Conservation (phyloP, 2,329 filamentous ascomycete genomes). For the Alternaria alternata region DNA sequence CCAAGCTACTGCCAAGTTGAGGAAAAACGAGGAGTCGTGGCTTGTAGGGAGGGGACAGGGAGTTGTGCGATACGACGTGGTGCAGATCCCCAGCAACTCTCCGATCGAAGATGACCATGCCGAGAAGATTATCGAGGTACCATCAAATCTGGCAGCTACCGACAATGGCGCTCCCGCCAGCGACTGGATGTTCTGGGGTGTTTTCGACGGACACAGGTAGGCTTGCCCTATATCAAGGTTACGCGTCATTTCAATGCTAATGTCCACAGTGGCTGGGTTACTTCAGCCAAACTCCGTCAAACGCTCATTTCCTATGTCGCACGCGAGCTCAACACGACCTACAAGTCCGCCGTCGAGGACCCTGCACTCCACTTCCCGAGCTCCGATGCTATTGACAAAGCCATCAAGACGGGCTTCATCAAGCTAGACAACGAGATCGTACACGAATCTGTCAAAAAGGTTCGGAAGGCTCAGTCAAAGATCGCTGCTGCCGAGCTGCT, state of each 20-base stretch:
- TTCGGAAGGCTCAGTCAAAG: slow-evolving; percentile 87
- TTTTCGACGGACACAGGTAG: slow-evolving; percentile 96
- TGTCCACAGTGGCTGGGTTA: slow-evolving; percentile 84
- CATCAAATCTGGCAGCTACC: slow-evolving; percentile 65
- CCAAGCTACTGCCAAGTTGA: slow-evolving; percentile 87
- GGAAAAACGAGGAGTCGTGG: slow-evolving; percentile 91
- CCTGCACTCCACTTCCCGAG: slow-evolving; percentile 69
- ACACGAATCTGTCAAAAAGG: slow-evolving; percentile 89
- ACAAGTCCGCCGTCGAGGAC: slow-evolving; percentile 74
- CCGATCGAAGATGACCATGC: slow-evolving; percentile 98
- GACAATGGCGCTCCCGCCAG: slow-evolving; percentile 66
- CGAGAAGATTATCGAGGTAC: slow-evolving; percentile 95
- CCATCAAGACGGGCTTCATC: slow-evolving; percentile 91
- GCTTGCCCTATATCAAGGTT: slow-evolving; percentile 40
- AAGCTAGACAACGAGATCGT: slow-evolving; percentile 94
- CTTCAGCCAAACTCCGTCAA: slow-evolving; percentile 93
- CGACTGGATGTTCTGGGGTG: slow-evolving; percentile 99
- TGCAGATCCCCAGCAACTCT: slow-evolving; percentile 93
- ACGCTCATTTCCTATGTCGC: slow-evolving; percentile 92
- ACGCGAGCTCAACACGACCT: slow-evolving; percentile 89
- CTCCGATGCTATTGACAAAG: slow-evolving; percentile 82
- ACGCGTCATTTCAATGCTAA: slow-evolving; percentile 12
- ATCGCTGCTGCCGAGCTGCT: slow-evolving; percentile 89
- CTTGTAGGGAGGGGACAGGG: slow-evolving; percentile 87
- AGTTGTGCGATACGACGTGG: slow-evolving; percentile 92